A percentile compares a stretch with the other conserved stretches of the same genome.
Evolutionary conservation across 2,329 filamentous ascomycete species (phyloP).

Genomic region (Arthrocladium fulminans): DNA sequence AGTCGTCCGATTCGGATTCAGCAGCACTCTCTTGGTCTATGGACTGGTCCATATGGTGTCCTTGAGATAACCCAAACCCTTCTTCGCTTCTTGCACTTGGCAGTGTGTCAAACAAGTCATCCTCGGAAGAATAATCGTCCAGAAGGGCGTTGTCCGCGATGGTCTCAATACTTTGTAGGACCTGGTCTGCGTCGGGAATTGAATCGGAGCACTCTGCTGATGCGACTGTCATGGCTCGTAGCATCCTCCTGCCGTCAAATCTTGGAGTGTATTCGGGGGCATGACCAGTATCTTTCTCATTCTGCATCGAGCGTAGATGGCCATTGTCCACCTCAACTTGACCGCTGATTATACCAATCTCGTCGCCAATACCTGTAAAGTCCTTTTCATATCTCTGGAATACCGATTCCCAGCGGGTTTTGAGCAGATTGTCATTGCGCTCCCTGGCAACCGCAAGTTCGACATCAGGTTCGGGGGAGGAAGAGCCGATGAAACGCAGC

Average conservation of each 20-base stretch:
- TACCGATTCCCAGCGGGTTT: conserved; percentile 77
- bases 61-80: not conserved
- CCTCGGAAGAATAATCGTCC: conserved; percentile 10
- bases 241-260: conserved; percentile 14
- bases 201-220: not conserved
- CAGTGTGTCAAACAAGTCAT: conserved; percentile 1
- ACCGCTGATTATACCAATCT: conserved; percentile 76
- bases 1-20: conserved; percentile 13
- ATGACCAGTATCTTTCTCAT: conserved; percentile 45
- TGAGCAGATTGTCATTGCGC: conserved; percentile 61
- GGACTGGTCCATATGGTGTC: not conserved
- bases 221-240: conserved; percentile 20
- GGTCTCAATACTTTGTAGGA: conserved; percentile 21
- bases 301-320: conserved; percentile 58
- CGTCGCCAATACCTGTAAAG: conserved; percentile 75
- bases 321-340: conserved; percentile 85
- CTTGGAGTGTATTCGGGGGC: not conserved
- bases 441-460: conserved; percentile 43
- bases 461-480: conserved; percentile 10
- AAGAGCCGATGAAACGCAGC: conserved; percentile 25
- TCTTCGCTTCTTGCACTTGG: not conserved
- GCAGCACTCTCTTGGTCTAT: not conserved
- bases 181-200: conserved; percentile 14
- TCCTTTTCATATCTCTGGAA: conserved; percentile 81
- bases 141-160: conserved; percentile 19